Evolutionary conservation across 495 filamentous ascomycete species (phyloP).

Genomic region (Penicillium antarcticum): DNA sequence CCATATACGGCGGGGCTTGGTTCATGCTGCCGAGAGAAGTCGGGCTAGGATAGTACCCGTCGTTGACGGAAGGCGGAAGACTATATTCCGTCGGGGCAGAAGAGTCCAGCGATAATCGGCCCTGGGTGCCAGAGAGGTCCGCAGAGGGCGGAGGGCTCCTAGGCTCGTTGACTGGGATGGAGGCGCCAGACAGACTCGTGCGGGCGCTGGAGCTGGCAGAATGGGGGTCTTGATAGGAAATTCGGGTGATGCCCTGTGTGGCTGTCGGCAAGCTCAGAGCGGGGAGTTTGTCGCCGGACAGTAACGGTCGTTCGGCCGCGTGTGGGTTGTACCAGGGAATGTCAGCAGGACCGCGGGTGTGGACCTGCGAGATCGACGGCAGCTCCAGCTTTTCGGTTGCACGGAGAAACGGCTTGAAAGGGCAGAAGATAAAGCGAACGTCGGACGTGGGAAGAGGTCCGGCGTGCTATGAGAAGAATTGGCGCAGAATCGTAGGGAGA

Average conservation of each 20-base stretch:
- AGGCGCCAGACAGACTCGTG: constrained; percentile 37
- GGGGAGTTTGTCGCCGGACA: constrained; percentile 73
- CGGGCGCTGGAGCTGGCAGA: constrained; percentile 33
- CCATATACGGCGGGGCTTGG: constrained; percentile 76
- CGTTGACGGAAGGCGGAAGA: constrained; percentile 27
- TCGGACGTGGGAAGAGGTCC: constrained; percentile 29
- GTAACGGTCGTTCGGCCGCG: constrained; percentile 63
- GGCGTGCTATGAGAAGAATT: constrained; percentile 19
- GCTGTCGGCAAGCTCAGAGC: constrained; percentile 72
- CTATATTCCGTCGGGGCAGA: constrained; percentile 28
- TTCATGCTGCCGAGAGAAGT: constrained; percentile 74
- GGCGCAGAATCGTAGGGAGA: background rate
- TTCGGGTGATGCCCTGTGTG: constrained; percentile 49
- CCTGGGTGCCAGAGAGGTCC: constrained; percentile 35
- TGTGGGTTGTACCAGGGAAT: constrained; percentile 72
- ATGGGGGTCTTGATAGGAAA: constrained; percentile 42
- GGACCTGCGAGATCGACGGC: constrained; percentile 86
- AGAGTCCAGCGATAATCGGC: constrained; percentile 38
- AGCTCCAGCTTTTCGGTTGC: constrained; percentile 98
- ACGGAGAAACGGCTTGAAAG: constrained; percentile 37
- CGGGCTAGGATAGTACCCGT: constrained; percentile 38
- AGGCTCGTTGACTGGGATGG: constrained; percentile 29
- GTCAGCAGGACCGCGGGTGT: constrained; percentile 83
- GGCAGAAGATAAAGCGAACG: constrained; percentile 18
- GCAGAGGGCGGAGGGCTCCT: constrained; percentile 34